Evolutionary conservation across 148 eudicot species (phyloP), one percentile per base, ranked within the genome.

Genomic region (Rhododendron griersonianum): DNA sequence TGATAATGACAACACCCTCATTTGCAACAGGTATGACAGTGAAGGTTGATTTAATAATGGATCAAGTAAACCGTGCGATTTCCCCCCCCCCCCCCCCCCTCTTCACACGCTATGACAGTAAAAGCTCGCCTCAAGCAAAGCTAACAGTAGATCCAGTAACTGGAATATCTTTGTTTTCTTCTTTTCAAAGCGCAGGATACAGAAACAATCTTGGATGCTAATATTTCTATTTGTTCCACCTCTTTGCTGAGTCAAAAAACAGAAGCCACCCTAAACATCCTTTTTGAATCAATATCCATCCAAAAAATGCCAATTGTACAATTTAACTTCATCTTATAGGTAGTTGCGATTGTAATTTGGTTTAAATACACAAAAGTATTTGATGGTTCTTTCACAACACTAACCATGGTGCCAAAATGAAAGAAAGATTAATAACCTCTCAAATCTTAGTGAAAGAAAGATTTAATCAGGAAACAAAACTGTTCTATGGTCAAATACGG

Each of bases 381-480:
- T 7, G 19, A 41, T 7, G 47, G 44, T 76, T 76, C 80, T 37
- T 76, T 44, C 81, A 78, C 81, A 45, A 41, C 30, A 41, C 50
- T 78, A 80, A 14, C 9, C 8, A 53, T 3, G 83, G 41, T 80
- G 57, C 47, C 19, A 33, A 18, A 28, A 11, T 37, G 23, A 44
- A 14, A 41, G 30, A 30, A 30, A 30, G 30, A 28, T 11, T 44
- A 30, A 28, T 67, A 45, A 51, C 53, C 39, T 11, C 9, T 1
- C 84, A 69, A 69, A 25, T 48, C 15, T 47, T 28, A 67, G 57
- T 71, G 30, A 84, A 84, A 84, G 6, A 84, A 69, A 71, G 4
- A 45, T 61, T 83, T 83, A 53, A 28, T 83, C 39, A 8, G 28
- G 45, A 74, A 50, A 9, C 80, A 35, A 84, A 84, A 9, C 14